Conservation (phyloP, 208 protist genomes). For the Trypanosoma mega region DNA sequence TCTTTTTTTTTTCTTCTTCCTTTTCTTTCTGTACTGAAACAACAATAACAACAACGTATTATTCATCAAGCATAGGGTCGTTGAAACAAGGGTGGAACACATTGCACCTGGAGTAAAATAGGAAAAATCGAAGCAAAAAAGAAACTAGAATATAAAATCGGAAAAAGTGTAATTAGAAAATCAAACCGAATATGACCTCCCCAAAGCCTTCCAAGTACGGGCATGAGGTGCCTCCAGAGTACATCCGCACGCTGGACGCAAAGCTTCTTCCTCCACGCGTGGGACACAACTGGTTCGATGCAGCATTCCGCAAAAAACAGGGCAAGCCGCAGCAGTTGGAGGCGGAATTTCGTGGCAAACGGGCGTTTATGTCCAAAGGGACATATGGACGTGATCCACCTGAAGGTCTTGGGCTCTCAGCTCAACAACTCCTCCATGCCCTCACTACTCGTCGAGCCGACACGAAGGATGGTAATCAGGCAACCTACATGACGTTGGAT, state of each 20-base stretch:
- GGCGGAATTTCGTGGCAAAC: slow-evolving; percentile 75
- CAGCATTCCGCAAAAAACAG: slow-evolving; percentile 77
- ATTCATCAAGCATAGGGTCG: too few species aligned
- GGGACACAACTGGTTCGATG: slow-evolving; percentile 89
- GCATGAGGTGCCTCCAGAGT: slow-evolving; percentile 75
- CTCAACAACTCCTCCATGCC: slow-evolving; percentile 73
- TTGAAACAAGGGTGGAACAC: too few species aligned
- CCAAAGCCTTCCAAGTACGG: slow-evolving; percentile 1
- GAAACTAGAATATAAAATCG: background rate
- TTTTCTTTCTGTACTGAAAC: background rate
- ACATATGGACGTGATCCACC: slow-evolving; percentile 47
- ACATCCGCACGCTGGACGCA: slow-evolving; percentile 66
- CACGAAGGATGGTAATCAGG: slow-evolving; percentile 18
- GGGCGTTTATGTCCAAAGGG: slow-evolving; percentile 47
- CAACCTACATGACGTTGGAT: slow-evolving; percentile 77
- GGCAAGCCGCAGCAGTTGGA: slow-evolving; percentile 84
- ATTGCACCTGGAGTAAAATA: background rate
- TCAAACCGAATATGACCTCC: slow-evolving; percentile 14
- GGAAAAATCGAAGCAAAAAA: slow-evolving; percentile 18
- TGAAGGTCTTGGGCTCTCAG: slow-evolving; percentile 51
- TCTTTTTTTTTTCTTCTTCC: slow-evolving; percentile 6
- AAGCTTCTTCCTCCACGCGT: slow-evolving; percentile 79
- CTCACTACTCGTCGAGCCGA: slow-evolving; percentile 28
- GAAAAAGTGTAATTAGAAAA: background rate
- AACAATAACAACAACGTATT: too few species aligned